Evolutionary conservation across 2,329 filamentous ascomycete genomes (phyloP), one percentile per base, ranked within the genome.

Genomic region (Thermoascus crustaceus): DNA sequence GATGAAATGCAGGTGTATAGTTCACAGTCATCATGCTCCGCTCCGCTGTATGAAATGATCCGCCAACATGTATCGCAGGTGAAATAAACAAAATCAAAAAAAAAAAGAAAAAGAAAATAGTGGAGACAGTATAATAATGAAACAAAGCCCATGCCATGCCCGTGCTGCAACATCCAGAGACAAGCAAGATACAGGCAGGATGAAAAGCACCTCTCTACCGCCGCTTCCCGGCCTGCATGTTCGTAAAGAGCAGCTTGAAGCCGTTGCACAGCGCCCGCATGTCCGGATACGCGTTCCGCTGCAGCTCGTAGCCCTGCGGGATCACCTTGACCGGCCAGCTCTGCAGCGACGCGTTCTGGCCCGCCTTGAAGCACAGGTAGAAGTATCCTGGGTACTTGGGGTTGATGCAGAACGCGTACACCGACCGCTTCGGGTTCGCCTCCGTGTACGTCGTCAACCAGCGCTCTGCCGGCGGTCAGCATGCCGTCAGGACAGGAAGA

Each of bases 361-460:
- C 89, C 16, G 87, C 85, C 68, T 96, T 96, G 77, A 95, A 98
- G 68, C 87, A 94, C 25, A 98, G 75, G 67, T 79, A 82, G 66
- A 98, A 98, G 68, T 94, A 94, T 21, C 91, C 91, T 0, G 91
- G 85, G 57, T 89, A 82, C 61, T 88, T 88, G 21, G 82, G 74
- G 57, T 96, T 87, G 57, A 94, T 80, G 71, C 89, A 96, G 71
- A 98, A 96, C 30, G 85, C 84, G 61, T 98, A 98, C 47, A 86
- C 84, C 42, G 85, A 93, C 43, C 88, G 85, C 56, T 82, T 88
- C 7, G 91, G 89, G 61, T 98, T 96, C 59, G 91, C 91, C 58
- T 91, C 83, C 53, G 89, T 91, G 66, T 96, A 98, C 7, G 87
- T 94, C 20, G 82, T 85, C 47, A 98, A 74, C 89, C 91, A 98